Evolutionary conservation across 257 asterid species (phyloP), one percentile per base, ranked within the genome.

Genomic region (Linderniella brevidens): DNA sequence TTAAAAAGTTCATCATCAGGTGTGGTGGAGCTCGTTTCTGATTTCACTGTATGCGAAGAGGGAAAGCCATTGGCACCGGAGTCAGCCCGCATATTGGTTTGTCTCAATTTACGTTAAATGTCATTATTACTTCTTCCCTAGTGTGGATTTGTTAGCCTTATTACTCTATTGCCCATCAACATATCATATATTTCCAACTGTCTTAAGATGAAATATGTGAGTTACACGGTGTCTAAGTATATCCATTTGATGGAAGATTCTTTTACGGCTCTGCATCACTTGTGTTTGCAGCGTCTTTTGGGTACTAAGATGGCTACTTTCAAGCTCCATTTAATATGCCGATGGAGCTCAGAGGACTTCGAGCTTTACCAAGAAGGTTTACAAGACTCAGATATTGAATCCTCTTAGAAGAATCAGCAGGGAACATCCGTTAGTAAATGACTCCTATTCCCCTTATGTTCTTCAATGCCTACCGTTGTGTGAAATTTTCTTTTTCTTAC

Each of bases 291-390:
- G 99, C 94, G 99, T 46, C 77, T 76, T 48, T 60, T 90, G 66
- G 78, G 71, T 3, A 61, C 71, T 17, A 90, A 85, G 86, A 90
- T 90, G 99, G 99, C 99, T 41, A 90, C 88, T 53, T 90, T 81
- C 72, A 69, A 73, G 54, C 94, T 90, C 53, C 69, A 81, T 60
- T 62, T 90, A 50, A 52, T 73, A 44, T 73, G 94, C 52, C 69
- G 94, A 50, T 90, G 87, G 88, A 73, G 70, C 64, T 53, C 77
- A 0, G 93, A 80, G 36, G 87, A 74, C 16, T 85, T 85, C 44
- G 99, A 90, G 69, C 61, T 66, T 51, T 85, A 81, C 62, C 68
- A 48, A 67, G 92, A 73, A 64, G 83, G 79, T 39, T 59, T 71
- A 64, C 88, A 77, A 66, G 81, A 72, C 58, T 85, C 96, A 5